A percentile compares a stretch with the other conserved stretches of the same genome.
Conservation (phyloP, 148 eudicot species). For the Rhododendron molle region DNA sequence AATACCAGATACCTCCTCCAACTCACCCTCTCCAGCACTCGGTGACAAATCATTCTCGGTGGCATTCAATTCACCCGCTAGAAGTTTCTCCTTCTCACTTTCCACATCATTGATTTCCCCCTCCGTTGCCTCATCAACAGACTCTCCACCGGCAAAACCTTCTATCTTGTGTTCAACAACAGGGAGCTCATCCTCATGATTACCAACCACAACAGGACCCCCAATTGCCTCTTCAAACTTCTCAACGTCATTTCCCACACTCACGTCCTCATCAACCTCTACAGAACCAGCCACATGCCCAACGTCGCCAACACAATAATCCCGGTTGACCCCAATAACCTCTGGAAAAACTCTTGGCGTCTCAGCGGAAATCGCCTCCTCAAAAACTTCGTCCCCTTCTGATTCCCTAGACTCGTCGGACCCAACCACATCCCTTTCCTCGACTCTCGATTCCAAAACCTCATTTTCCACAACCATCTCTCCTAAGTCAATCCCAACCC, state of each 20-base stretch:
- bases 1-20: slow-evolving; percentile 12
- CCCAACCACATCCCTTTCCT: slow-evolving; percentile 23
- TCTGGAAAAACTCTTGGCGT: slow-evolving; percentile 22
- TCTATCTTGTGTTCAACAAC: slow-evolving; percentile 19
- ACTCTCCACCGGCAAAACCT: slow-evolving; percentile 12
- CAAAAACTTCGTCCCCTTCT: slow-evolving; percentile 56
- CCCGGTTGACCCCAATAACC: slow-evolving; percentile 15
- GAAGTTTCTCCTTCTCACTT: slow-evolving; percentile 20
- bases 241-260: slow-evolving; percentile 21
- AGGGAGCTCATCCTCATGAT: slow-evolving; percentile 17
- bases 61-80: slow-evolving; percentile 16
- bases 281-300: slow-evolving; percentile 4
- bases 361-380: slow-evolving; percentile 50
- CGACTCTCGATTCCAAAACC: slow-evolving; percentile 23
- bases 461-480: slow-evolving; percentile 30
- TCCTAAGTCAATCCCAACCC: slow-evolving; percentile 28
- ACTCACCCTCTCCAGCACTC: not conserved
- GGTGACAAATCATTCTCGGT: slow-evolving; percentile 10
- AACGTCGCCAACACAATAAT: slow-evolving; percentile 18
- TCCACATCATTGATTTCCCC: slow-evolving; percentile 16
- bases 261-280: slow-evolving; percentile 22
- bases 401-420: slow-evolving; percentile 36
- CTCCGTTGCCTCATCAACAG: slow-evolving; percentile 17
- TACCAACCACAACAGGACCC: slow-evolving; percentile 16
- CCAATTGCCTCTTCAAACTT: slow-evolving; percentile 31